Percentiles rank a stretch among this genome's conserved stretches.
These are phyloP conservation scores for Aspergillus tanneri DNA, from an alignment of 2,329 filamentous ascomycete genomes.

Conservation along the genomic window DNA sequence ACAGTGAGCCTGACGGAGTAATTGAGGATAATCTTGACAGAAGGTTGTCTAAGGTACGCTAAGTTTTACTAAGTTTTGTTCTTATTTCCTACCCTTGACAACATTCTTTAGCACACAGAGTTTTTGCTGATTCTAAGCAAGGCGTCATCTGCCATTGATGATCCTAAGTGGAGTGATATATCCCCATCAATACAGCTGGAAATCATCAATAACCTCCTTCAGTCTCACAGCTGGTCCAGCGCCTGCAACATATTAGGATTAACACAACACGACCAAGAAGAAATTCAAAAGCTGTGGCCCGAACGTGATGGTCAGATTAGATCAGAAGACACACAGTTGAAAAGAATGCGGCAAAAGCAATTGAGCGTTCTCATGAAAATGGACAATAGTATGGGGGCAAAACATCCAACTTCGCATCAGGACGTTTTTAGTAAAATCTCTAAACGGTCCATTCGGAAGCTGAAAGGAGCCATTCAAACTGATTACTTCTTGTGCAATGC, in stretches of 20 bases:
- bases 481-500: constrained; percentile 32
- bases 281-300: constrained; percentile 18
- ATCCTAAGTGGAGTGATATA: constrained; percentile 36
- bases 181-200: constrained; percentile 34
- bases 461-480: constrained; percentile 11
- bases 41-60: background rate
- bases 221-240: constrained; percentile 20
- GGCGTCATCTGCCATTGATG: background rate
- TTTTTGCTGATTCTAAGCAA: background rate
- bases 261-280: constrained; percentile 21
- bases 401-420: constrained; percentile 25
- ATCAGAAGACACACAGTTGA: constrained; percentile 30
- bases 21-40: constrained; percentile 3
- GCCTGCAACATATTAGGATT: constrained; percentile 28
- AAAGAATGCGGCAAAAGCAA: constrained; percentile 38
- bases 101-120: background rate
- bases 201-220: constrained; percentile 35
- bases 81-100: background rate
- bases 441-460: constrained; percentile 16
- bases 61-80: too few species aligned
- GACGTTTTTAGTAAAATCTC: constrained; percentile 30
- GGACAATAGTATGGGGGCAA: constrained; percentile 32
- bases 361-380: constrained; percentile 30
- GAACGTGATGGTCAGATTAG: constrained; percentile 28
- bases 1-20: constrained; percentile 21